Evolutionary conservation across 306 rosid species (phyloP).

Genomic region (Lathyrus sativus): DNA sequence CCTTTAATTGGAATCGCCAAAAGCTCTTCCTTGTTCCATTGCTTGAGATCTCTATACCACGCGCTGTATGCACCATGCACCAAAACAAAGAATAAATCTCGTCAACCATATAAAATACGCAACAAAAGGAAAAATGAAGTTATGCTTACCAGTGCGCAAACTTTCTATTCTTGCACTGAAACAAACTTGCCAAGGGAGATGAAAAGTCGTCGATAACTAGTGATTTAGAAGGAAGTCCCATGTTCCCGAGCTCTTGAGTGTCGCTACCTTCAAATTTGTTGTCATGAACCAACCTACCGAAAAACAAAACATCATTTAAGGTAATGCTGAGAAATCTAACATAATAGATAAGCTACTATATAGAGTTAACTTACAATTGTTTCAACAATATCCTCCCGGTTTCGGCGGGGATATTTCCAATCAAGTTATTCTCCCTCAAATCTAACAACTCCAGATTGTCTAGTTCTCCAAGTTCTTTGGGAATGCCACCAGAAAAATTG

Average conservation of each 20-base stretch:
- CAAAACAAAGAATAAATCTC: conserved; percentile 32
- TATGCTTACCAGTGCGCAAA: conserved; percentile 62
- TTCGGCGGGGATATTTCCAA: conserved; percentile 66
- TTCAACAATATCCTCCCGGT: conserved; percentile 50
- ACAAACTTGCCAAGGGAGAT: conserved; percentile 36
- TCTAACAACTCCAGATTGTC: conserved; percentile 65
- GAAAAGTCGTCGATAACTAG: conserved; percentile 48
- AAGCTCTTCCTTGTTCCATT: conserved; percentile 38
- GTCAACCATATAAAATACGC: conserved; percentile 26
- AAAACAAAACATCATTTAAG: conserved; percentile 31
- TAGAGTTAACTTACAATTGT: conserved; percentile 63
- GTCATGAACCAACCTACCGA: conserved; percentile 58
- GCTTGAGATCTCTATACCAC: conserved; percentile 49
- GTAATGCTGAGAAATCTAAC: conserved; percentile 30
- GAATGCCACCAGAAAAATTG: conserved; percentile 68
- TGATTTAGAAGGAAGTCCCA: conserved; percentile 46
- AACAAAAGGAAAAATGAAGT: conserved; percentile 5
- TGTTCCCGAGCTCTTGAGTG: conserved; percentile 43
- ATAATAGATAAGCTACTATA: conserved; percentile 8
- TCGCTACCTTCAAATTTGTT: conserved; percentile 60
- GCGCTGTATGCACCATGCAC: conserved; percentile 46
- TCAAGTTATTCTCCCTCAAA: conserved; percentile 68
- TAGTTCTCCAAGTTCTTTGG: conserved; percentile 71
- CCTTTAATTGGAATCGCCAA: conserved; percentile 43
- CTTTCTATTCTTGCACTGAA: conserved; percentile 56